Evolutionary conservation across 331 rosid genomes (phyloP).

Genomic region (Acacia concinna): DNA sequence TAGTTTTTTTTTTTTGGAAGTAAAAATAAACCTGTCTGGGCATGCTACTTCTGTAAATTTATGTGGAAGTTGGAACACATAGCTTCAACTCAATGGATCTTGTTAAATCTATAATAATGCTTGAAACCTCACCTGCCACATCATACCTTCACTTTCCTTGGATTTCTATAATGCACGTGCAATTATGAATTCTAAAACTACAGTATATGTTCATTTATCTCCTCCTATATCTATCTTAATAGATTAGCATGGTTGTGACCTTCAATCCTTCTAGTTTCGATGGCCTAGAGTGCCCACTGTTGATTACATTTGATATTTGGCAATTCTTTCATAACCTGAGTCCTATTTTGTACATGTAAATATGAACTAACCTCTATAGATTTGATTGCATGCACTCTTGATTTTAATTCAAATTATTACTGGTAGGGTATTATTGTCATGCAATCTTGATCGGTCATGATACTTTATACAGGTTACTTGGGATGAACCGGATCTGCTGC

Average conservation of each 20-base stretch:
- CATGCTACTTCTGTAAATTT: neutral
- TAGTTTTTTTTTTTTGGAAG: too few relatives aligned
- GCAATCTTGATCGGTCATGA: conserved; percentile 24
- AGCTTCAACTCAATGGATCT: neutral
- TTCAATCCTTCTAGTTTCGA: neutral
- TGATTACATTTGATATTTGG: neutral
- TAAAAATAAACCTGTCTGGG: neutral
- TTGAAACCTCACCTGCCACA: neutral
- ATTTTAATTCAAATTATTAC: neutral
- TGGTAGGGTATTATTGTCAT: neutral
- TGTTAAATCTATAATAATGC: neutral
- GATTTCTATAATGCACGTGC: neutral
- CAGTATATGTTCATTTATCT: neutral
- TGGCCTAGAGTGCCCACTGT: neutral
- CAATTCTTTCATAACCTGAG: neutral
- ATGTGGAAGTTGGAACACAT: neutral
- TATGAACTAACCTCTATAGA: neutral
- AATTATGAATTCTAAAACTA: neutral
- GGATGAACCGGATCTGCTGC: conserved; percentile 98
- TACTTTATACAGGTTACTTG: conserved; percentile 68
- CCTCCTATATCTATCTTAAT: neutral
- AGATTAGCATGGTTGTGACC: neutral
- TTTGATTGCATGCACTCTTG: neutral
- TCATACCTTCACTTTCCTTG: neutral
- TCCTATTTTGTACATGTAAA: neutral